Percentiles rank a stretch among this genome's conserved stretches.
phyloP scores from a whole-genome alignment of 805 yeast species.

The Candida coquimbonensis region DNA sequence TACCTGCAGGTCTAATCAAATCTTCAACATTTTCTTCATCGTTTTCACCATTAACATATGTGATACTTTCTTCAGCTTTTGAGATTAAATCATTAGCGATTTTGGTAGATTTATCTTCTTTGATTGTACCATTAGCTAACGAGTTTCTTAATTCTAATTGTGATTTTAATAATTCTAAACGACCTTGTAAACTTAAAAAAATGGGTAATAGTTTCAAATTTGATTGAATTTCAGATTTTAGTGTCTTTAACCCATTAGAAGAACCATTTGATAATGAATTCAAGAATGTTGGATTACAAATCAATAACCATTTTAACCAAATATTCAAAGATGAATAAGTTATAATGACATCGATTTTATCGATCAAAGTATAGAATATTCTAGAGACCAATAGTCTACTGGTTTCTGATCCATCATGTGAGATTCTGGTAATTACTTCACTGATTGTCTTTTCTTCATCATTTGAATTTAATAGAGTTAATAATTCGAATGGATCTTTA shows the following conservation, averaged over 20 bases:
- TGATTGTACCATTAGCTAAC: conserved; percentile 31
- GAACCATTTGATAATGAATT: conserved; percentile 15
- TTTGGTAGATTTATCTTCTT: conserved; percentile 12
- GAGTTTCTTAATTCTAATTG: conserved; percentile 68
- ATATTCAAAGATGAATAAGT: conserved; percentile 35
- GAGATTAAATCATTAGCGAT: background rate
- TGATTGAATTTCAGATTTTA: conserved; percentile 50
- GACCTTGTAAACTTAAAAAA: conserved; percentile 77
- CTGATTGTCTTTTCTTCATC: conserved; percentile 34
- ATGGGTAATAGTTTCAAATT: conserved; percentile 56
- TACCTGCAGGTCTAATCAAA: conserved; percentile 13
- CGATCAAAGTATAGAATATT: background rate
- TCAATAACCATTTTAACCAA: conserved; percentile 81
- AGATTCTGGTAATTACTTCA: conserved; percentile 27
- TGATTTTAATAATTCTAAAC: conserved; percentile 66
- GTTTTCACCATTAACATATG: conserved; percentile 37
- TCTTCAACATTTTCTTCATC: conserved; percentile 35
- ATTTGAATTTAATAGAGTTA: conserved; percentile 17
- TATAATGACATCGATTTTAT: conserved; percentile 26
- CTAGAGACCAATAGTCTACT: background rate
- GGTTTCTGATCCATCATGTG: background rate
- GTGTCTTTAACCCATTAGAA: conserved; percentile 38
- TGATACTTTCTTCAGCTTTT: conserved; percentile 27
- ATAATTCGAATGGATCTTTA: conserved; percentile 23
- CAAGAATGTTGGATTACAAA: conserved; percentile 44